Evolutionary conservation across 2,329 filamentous ascomycete genomes (phyloP).

Genomic region (Pyricularia pennisetigena): DNA sequence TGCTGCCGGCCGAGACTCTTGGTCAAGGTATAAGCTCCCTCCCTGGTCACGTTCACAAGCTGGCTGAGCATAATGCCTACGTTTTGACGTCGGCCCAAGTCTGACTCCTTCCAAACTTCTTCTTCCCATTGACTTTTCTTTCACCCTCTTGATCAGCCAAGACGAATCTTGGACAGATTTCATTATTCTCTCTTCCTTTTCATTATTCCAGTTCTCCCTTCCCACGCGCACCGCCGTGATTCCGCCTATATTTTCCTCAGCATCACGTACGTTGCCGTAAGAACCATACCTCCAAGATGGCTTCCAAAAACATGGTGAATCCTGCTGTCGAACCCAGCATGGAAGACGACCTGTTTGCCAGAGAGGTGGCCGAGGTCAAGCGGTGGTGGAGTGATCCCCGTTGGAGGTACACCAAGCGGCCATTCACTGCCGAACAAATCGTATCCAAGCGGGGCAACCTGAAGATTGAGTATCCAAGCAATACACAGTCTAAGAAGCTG

Average conservation of each 20-base stretch:
- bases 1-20: slow-evolving; percentile 2
- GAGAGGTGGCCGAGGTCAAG: slow-evolving; percentile 83
- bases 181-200: slow-evolving; percentile 10
- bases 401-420: slow-evolving; percentile 87
- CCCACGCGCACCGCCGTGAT: not conserved
- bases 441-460: slow-evolving; percentile 89
- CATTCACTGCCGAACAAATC: slow-evolving; percentile 95
- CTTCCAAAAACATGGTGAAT: slow-evolving; percentile 53
- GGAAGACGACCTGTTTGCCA: slow-evolving; percentile 60
- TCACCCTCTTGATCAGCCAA: slow-evolving; percentile 9
- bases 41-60: slow-evolving; percentile 6
- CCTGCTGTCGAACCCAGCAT: slow-evolving; percentile 42
- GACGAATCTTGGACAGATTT: slow-evolving; percentile 2
- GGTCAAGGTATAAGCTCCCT: slow-evolving; percentile 4
- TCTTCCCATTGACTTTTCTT: slow-evolving; percentile 11
- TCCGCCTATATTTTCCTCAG: not conserved
- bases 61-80: not conserved
- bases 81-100: slow-evolving; percentile 1
- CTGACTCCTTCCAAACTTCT: slow-evolving; percentile 5
- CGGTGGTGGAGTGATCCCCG: slow-evolving; percentile 88
- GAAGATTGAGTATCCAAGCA: slow-evolving; percentile 86
- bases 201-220: slow-evolving; percentile 1
- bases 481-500: slow-evolving; percentile 83
- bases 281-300: slow-evolving; percentile 34
- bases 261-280: slow-evolving; percentile 4